Base-by-base conservation (phyloP, 2,329 filamentous ascomycete species). In the Arthrobotrys iridis region DNA sequence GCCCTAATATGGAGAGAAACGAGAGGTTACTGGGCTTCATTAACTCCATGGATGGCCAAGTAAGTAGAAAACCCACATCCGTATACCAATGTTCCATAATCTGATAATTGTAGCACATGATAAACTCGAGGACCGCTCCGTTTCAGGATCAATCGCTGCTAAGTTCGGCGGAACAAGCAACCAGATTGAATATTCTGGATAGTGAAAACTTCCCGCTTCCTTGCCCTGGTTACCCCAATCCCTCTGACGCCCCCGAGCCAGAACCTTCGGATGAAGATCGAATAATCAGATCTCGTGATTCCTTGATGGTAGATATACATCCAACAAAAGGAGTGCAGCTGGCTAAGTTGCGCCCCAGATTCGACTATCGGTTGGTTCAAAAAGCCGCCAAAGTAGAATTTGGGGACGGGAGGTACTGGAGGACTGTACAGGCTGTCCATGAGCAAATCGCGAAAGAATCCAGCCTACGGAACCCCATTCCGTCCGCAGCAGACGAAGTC, bases 111-210 rank as follows among this genome's bases (percentile, higher is more conserved):
- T 41, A 90, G 80, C 95, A 99, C 81, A 84, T 94, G 46, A 85
- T 99, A 13, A 91, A 93, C 15, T 90, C 92, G 0, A 82, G 86
- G 1, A 92, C 96, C 59, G 86, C 86, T 52, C 92, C 88, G 78
- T 87, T 93, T 1, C 94, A 98, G 81, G 88, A 89, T 79, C 84
- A 97, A 37, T 83, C 90, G 0, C 85, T 95, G 74, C 86, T 90
- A 71, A 90, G 89, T 11, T 86, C 88, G 2, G 89, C 91, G 0
- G 82, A 84, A 15, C 87, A 92, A 62, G 87, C 90, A 3, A 87
- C 90, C 37, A 88, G 90, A 76, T 84, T 97, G 71, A 87, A 89
- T 62, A 85, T 88, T 37, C 84, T 99, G 75, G 93, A 96, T 79
- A 85, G 88, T 0, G 86, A 89, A 3, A 88, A 90, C 33, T 98